These are phyloP conservation scores for Globisporangium echinulatum DNA, from an alignment of 352 stramenopile genomes.

Conservation along the genomic window DNA sequence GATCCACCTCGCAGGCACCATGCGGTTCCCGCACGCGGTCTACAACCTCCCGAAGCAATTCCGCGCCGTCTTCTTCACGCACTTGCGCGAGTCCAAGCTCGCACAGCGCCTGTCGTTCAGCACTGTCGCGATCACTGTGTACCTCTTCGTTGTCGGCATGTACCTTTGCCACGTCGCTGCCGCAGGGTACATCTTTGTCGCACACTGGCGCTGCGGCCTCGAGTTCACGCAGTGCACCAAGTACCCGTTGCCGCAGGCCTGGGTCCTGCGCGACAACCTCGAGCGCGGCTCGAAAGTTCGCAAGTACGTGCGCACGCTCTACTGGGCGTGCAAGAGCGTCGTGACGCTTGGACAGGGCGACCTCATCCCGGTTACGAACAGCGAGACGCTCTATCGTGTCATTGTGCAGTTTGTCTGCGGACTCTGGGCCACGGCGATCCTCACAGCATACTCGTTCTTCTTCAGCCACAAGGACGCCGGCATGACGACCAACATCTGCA, in stretches of 20 bases:
- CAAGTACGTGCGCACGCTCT: conserved; percentile 53
- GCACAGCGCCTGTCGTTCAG: conserved; percentile 39
- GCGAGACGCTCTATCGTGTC: conserved; percentile 54
- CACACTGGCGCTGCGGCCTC: conserved; percentile 34
- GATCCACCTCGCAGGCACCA: conserved; percentile 35
- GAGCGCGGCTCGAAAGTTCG: conserved; percentile 34
- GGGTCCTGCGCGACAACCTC: conserved; percentile 56
- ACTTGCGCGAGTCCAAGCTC: conserved; percentile 12
- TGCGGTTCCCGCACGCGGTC: conserved; percentile 20
- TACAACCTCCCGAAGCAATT: conserved; percentile 15
- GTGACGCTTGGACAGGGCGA: conserved; percentile 67
- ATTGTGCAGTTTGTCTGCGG: conserved; percentile 54
- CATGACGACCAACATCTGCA: conserved; percentile 58
- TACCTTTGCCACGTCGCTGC: conserved; percentile 56
- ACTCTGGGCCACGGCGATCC: conserved; percentile 60
- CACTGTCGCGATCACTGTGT: conserved; percentile 30
- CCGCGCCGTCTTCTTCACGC: conserved; percentile 15
- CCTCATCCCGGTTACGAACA: conserved; percentile 43
- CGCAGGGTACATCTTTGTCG: conserved; percentile 56
- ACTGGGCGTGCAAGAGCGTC: conserved; percentile 70
- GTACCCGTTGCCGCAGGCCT: conserved; percentile 24
- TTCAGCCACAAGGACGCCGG: conserved; percentile 62
- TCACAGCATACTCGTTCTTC: conserved; percentile 67
- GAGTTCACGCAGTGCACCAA: conserved; percentile 31
- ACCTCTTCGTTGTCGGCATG: conserved; percentile 38